phyloP scores from a whole-genome alignment of 345 rosid genomes.

The Populus euphratica region DNA sequence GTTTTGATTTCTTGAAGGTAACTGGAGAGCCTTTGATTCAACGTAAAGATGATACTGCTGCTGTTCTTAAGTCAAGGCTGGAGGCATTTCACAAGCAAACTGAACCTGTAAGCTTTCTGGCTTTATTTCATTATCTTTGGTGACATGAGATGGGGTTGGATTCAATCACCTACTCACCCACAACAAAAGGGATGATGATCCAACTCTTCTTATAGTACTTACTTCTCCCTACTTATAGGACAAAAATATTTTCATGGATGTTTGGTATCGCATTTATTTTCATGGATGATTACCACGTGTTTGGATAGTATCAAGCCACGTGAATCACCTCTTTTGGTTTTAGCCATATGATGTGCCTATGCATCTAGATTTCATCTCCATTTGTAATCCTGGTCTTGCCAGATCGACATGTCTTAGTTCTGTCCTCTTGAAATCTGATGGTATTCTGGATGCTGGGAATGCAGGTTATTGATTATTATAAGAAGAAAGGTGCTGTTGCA shows the following conservation, averaged over 20 bases:
- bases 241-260: background rate
- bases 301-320: background rate
- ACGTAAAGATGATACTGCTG: conserved; percentile 86
- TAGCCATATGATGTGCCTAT: background rate
- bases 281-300: background rate
- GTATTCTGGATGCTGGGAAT: conserved; percentile 6
- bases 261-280: background rate
- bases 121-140: background rate
- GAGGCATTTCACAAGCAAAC: conserved; percentile 90
- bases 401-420: too few relatives aligned
- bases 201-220: background rate
- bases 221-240: background rate
- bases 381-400: background rate
- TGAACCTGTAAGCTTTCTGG: conserved; percentile 54
- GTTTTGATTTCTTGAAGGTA: conserved; percentile 41
- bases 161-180: background rate
- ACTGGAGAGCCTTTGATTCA: conserved; percentile 90
- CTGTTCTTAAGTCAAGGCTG: conserved; percentile 84
- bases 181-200: background rate
- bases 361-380: background rate
- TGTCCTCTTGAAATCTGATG: background rate
- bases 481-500: conserved; percentile 60
- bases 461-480: conserved; percentile 81
- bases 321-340: background rate
- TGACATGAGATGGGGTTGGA: background rate